A percentile compares a stretch with the other conserved stretches of the same genome.
Evolutionary conservation across 2,329 filamentous ascomycete genomes (phyloP).

Genomic region (Aspergillus spinulosporus): DNA sequence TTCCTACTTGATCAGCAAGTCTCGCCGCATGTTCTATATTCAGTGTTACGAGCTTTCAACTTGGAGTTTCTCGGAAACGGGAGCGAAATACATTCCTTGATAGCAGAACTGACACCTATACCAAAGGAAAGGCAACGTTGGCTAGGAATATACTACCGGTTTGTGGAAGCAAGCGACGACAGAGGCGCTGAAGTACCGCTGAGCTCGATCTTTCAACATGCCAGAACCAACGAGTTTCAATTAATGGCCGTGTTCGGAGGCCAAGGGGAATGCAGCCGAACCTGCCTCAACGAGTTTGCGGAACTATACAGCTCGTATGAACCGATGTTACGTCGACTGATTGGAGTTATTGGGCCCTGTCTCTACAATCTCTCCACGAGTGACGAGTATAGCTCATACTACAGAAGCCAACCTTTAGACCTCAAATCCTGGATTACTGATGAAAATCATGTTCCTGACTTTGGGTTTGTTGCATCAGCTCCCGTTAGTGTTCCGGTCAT

Average conservation of each 20-base stretch:
- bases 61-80: conserved; percentile 14
- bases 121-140: conserved; percentile 10
- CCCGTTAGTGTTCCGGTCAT: conserved; percentile 45
- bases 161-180: conserved; percentile 7
- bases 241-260: conserved; percentile 24
- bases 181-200: too few species aligned
- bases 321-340: conserved; percentile 16
- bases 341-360: conserved; percentile 10
- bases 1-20: conserved; percentile 13
- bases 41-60: conserved; percentile 16
- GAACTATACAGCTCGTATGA: conserved; percentile 20
- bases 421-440: conserved; percentile 25
- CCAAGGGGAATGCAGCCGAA: conserved; percentile 21
- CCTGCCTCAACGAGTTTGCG: conserved; percentile 20
- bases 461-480: conserved; percentile 37
- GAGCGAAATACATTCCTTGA: conserved; percentile 19
- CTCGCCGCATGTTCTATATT: neutral
- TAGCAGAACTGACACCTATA: neutral
- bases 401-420: conserved; percentile 13
- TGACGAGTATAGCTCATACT: conserved; percentile 11
- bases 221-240: conserved; percentile 11
- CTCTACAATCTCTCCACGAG: conserved; percentile 14
- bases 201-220: conserved; percentile 21
- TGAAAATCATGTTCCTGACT: conserved; percentile 28
- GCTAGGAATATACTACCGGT: conserved; percentile 19